Conservation (phyloP, 2,329 filamentous ascomycete species). For the Xylariaceae sp. region DNA sequence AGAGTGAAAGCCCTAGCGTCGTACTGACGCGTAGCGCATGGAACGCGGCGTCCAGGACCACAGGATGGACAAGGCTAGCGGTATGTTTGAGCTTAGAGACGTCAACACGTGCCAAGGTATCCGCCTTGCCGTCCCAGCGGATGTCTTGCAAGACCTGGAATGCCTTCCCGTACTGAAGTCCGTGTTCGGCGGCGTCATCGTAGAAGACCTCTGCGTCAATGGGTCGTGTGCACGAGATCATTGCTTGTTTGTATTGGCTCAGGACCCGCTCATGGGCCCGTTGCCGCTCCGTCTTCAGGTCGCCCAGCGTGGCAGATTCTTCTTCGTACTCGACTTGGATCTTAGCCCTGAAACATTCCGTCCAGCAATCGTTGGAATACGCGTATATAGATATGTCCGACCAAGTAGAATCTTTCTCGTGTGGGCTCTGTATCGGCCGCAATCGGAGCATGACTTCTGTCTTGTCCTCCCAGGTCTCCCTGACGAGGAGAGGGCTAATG, state of each 20-base stretch:
- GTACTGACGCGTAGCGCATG: constrained; percentile 35
- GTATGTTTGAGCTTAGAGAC: constrained; percentile 25
- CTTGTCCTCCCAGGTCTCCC: constrained; percentile 33
- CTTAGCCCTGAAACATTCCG: no score
- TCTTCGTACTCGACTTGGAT: no score
- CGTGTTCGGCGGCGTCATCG: constrained; percentile 30
- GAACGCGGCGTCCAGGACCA: constrained; percentile 41
- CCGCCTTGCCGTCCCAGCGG: constrained; percentile 33
- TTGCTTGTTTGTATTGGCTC: no score
- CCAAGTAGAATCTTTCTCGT: constrained; percentile 33
- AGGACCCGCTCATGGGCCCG: no score
- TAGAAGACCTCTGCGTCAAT: no score
- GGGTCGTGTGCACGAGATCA: no score
- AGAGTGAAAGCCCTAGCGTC: constrained; percentile 22
- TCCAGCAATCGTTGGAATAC: no score
- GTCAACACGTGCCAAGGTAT: constrained; percentile 29
- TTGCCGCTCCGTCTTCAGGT: no score
- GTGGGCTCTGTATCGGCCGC: constrained; percentile 27
- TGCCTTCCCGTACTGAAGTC: constrained; percentile 36
- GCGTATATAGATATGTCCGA: no score
- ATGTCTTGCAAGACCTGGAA: constrained; percentile 38
- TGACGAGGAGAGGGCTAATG: no score
- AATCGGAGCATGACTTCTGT: constrained; percentile 38
- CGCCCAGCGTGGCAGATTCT: no score
- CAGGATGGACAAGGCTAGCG: constrained; percentile 40